A percentile compares a stretch with the other conserved stretches of the same genome.
phyloP scores from a whole-genome alignment of 805 yeast species.

The Candida alai region DNA sequence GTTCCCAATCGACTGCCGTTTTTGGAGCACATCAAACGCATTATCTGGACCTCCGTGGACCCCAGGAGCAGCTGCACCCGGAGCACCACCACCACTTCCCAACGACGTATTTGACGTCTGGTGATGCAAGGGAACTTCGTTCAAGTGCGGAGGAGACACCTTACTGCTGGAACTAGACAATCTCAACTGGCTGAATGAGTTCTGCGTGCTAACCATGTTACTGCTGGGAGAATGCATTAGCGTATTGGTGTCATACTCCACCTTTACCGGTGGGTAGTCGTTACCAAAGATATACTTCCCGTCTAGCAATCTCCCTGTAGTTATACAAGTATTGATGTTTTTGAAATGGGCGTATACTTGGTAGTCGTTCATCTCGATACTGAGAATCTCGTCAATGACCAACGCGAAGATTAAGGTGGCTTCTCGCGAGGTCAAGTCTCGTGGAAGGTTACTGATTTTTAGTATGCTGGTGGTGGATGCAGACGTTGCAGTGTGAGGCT shows the following conservation, averaged over 20 bases:
- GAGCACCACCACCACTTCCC: slow-evolving; percentile 2
- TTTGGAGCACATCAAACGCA: slow-evolving; percentile 30
- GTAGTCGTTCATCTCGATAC: slow-evolving; percentile 43
- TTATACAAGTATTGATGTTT: slow-evolving; percentile 34
- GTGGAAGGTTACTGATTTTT: slow-evolving; percentile 53
- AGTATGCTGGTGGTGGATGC: slow-evolving; percentile 12
- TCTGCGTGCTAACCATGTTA: slow-evolving; percentile 14
- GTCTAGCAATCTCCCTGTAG: slow-evolving; percentile 38
- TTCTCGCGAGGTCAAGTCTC: slow-evolving; percentile 62
- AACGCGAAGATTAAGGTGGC: slow-evolving; percentile 64
- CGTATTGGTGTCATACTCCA: slow-evolving; percentile 25
- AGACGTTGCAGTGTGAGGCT: slow-evolving; percentile 9
- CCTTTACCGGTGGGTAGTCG: slow-evolving; percentile 32
- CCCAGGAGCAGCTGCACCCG: background rate
- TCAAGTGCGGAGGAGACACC: slow-evolving; percentile 30
- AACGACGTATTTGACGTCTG: slow-evolving; percentile 5
- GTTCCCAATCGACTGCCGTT: slow-evolving; percentile 52
- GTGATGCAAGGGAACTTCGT: slow-evolving; percentile 12
- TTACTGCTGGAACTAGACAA: slow-evolving; percentile 18
- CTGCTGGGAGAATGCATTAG: slow-evolving; percentile 12
- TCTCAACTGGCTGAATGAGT: slow-evolving; percentile 25
- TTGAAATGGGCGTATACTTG: slow-evolving; percentile 33
- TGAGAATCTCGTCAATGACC: slow-evolving; percentile 56
- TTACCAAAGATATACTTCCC: slow-evolving; percentile 38
- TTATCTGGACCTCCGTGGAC: slow-evolving; percentile 5